Percentiles rank a stretch among this genome's conserved stretches.
phyloP scores from a whole-genome alignment of 2,329 filamentous ascomycete genomes.

The Beauveria sp. region DNA sequence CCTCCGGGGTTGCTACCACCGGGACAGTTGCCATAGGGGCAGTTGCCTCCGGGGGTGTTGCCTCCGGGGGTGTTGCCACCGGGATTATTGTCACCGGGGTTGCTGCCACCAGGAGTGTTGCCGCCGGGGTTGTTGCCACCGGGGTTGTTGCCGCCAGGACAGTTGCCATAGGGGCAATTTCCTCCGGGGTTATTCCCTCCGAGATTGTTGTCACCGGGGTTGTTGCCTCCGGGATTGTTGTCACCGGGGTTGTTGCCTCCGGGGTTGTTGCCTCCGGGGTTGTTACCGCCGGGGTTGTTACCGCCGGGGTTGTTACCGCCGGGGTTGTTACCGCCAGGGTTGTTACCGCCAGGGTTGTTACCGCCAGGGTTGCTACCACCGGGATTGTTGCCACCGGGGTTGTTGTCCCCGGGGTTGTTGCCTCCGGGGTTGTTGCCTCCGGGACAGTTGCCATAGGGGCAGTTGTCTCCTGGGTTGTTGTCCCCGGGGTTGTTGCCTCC shows the following conservation, averaged over 20 bases:
- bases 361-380: too few relatives aligned
- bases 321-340: not conserved
- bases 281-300: not conserved
- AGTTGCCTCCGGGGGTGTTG: not conserved
- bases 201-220: not conserved
- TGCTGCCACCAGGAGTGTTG: not conserved
- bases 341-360: not conserved
- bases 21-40: not conserved
- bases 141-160: not conserved
- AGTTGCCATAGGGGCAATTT: too few relatives aligned
- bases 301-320: not conserved
- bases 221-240: not conserved
- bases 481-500: not conserved
- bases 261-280: too few relatives aligned
- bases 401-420: not conserved
- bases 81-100: not conserved
- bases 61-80: not conserved
- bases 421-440: not conserved
- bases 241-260: not conserved
- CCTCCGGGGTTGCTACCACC: not conserved
- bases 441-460: too few relatives aligned
- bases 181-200: not conserved
- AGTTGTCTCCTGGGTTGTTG: not conserved
- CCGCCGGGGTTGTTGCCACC: not conserved
- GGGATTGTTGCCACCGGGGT: not conserved